phyloP scores from a whole-genome alignment of 139 green algal genomes.

The Asterochloris sp. region DNA sequence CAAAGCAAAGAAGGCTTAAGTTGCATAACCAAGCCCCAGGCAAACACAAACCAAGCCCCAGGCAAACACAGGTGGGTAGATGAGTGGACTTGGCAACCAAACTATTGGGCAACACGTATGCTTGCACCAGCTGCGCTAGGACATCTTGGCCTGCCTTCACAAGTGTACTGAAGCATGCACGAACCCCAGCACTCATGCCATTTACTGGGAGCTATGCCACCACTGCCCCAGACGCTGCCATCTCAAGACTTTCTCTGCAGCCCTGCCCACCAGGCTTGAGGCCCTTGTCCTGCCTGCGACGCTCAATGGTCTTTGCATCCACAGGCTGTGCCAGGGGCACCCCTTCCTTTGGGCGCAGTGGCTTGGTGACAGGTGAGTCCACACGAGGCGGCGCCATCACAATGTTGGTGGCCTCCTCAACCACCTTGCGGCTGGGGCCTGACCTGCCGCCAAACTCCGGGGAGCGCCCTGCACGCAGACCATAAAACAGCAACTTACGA shows the following conservation, averaged over 20 bases:
- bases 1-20: too few relatives aligned
- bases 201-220: not conserved
- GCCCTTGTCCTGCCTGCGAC: slow-evolving; percentile 18
- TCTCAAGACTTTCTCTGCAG: too few relatives aligned
- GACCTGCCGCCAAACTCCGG: too few relatives aligned
- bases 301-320: slow-evolving; percentile 6
- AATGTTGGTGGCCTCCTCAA: slow-evolving; percentile 4
- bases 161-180: not conserved
- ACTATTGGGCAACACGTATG: too few relatives aligned
- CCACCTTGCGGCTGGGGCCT: too few relatives aligned
- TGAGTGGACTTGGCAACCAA: too few relatives aligned
- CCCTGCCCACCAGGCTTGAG: slow-evolving; percentile 23
- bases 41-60: too few relatives aligned
- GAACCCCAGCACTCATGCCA: not conserved
- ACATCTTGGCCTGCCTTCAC: not conserved
- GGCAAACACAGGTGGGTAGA: too few relatives aligned
- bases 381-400: slow-evolving; percentile 5
- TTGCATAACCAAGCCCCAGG: too few relatives aligned
- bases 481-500: too few relatives aligned
- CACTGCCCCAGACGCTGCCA: too few relatives aligned
- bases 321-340: slow-evolving; percentile 16
- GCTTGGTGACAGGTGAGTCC: slow-evolving; percentile 17
- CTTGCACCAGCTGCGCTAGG: not conserved
- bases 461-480: too few relatives aligned
- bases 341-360: not conserved